These are phyloP conservation scores for Ascochyta lentis DNA, from an alignment of 2,329 filamentous ascomycete species.

Conservation along the genomic window DNA sequence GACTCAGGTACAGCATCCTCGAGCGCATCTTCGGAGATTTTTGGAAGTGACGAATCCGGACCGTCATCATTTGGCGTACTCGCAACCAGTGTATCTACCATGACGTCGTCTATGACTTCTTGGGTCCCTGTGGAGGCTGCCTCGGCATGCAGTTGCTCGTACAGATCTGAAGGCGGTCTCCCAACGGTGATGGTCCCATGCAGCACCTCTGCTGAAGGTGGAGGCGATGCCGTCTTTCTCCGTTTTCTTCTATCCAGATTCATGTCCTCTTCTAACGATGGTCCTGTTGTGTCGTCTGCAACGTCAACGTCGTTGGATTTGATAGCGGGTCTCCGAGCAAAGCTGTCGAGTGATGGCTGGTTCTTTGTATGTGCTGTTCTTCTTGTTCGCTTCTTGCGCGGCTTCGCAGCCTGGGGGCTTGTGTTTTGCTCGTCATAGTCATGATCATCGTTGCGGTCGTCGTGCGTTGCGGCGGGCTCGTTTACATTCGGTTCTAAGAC, in stretches of 20 bases:
- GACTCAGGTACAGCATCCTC: slow-evolving; percentile 3
- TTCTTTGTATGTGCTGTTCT: slow-evolving; percentile 26
- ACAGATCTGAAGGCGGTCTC: slow-evolving; percentile 28
- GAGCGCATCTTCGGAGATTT: neutral
- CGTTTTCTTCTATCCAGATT: slow-evolving; percentile 47
- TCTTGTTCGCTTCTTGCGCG: slow-evolving; percentile 33
- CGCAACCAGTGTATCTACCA: slow-evolving; percentile 2
- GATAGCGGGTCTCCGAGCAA: slow-evolving; percentile 23
- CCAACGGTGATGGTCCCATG: neutral
- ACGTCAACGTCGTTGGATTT: slow-evolving; percentile 3
- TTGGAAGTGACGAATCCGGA: neutral
- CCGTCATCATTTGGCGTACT: neutral
- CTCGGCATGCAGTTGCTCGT: slow-evolving; percentile 38
- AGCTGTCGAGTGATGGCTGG: slow-evolving; percentile 39
- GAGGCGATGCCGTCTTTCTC: slow-evolving; percentile 46
- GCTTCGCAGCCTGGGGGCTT: slow-evolving; percentile 20
- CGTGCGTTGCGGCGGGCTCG: neutral
- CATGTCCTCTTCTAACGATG: slow-evolving; percentile 36
- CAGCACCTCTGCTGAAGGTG: neutral
- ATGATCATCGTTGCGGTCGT: slow-evolving; percentile 27
- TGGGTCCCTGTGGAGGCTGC: slow-evolving; percentile 15
- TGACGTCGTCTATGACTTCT: slow-evolving; percentile 12
- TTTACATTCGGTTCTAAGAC: slow-evolving; percentile 16
- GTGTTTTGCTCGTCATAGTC: slow-evolving; percentile 27
- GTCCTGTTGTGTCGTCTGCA: slow-evolving; percentile 8